Evolutionary conservation across 2,329 filamentous ascomycete genomes (phyloP), one percentile per base, ranked within the genome.

Genomic region (Colletotrichum gigasporum): DNA sequence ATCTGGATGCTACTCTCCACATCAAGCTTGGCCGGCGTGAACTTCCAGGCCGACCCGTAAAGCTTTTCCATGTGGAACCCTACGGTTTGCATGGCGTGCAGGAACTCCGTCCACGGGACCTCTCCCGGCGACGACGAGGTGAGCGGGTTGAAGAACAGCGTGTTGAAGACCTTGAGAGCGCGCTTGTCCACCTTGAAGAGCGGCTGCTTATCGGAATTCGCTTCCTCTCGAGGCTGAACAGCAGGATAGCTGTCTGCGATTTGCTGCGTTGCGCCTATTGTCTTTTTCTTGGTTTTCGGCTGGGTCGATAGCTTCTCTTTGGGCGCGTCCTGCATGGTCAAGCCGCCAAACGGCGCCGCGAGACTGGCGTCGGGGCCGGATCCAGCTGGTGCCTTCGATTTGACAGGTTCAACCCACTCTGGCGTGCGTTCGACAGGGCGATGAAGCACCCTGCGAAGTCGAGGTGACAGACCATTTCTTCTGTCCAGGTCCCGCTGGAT

Each of bases 31-130:
- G 70, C 71, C 3, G 82, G 83, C 12, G 75, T 77, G 65, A 90
- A 90, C 10, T 87, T 83, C 87, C 87, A 90, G 0, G 83, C 83
- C 1, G 84, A 89, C 0, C 86, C 85, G 63, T 88, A 87, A 0
- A 89, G 76, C 72, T 90, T 89, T 72, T 86, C 75, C 0, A 79
- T 79, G 0, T 69, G 63, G 55, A 90, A 88, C 0, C 85, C 87
- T 0, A 78, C 76, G 0, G 75, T 75, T 0, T 69, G 66, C 81
- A 88, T 83, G 0, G 85, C 84, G 61, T 82, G 79, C 3, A 87
- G 69, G 62, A 87, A 84, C 52, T 87, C 84, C 2, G 67, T 72
- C 86, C 85, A 88, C 0, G 77, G 32, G 0, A 88, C 67, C 67
- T 87, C 85, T 3, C 82, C 82, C 0, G 81, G 79, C 0, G 76